These are phyloP conservation scores for Fusarium pseudoanthophilum DNA, from an alignment of 2,329 filamentous ascomycete genomes.

Conservation along the genomic window DNA sequence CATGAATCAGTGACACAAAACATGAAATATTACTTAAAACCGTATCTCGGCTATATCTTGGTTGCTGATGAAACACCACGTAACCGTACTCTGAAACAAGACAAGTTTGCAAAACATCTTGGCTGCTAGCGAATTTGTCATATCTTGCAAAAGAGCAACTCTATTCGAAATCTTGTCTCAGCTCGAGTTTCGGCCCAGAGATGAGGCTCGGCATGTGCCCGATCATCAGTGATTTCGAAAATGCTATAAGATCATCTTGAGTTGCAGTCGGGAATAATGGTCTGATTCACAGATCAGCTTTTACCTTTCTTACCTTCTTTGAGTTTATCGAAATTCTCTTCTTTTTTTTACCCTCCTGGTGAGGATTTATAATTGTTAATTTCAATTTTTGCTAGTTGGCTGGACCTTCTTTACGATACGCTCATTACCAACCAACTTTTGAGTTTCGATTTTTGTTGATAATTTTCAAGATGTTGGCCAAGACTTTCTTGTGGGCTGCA, in stretches of 20 bases:
- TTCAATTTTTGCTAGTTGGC: not conserved
- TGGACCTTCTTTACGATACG: not conserved
- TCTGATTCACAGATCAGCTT: not conserved
- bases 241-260: constrained; percentile 3
- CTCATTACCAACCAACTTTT: not conserved
- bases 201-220: not conserved
- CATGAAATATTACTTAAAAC: not conserved
- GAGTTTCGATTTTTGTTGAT: not conserved
- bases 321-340: not conserved
- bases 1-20: not conserved
- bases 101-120: constrained; percentile 8
- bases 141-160: not conserved
- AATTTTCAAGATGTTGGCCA: constrained; percentile 2
- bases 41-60: not conserved
- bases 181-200: not conserved
- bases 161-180: not conserved
- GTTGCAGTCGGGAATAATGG: not conserved
- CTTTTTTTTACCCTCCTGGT: constrained; percentile 15
- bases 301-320: not conserved
- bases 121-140: not conserved
- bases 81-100: constrained; percentile 13
- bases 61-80: constrained; percentile 12
- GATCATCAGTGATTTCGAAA: not conserved
- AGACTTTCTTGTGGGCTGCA: not conserved
- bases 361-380: not conserved